Evolutionary conservation across 306 rosid genomes (phyloP).

Genomic region (Pterocarpus santalinus): DNA sequence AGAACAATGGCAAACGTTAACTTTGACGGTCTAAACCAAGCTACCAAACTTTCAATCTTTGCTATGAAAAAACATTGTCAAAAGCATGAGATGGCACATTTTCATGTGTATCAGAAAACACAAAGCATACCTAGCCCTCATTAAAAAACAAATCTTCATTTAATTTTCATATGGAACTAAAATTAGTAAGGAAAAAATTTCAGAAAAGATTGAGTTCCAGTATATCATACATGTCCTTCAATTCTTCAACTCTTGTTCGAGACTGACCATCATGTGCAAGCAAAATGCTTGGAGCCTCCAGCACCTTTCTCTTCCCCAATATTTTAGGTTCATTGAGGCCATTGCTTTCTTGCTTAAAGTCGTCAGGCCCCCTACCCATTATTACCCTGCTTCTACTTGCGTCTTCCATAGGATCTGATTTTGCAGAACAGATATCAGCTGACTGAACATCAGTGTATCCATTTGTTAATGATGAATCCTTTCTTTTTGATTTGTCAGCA

Average conservation of each 20-base stretch:
- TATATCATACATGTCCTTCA: slow-evolving; percentile 74
- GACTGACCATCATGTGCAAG: slow-evolving; percentile 73
- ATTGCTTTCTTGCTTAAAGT: slow-evolving; percentile 57
- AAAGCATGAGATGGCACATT: slow-evolving; percentile 7
- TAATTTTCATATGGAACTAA: slow-evolving; percentile 16
- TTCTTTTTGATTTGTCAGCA: slow-evolving; percentile 44
- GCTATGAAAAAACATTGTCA: neutral
- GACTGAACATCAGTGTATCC: slow-evolving; percentile 51
- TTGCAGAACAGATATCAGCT: slow-evolving; percentile 50
- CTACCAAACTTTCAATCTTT: slow-evolving; percentile 13
- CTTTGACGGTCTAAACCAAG: slow-evolving; percentile 4
- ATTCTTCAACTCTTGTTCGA: slow-evolving; percentile 65
- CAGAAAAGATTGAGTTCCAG: slow-evolving; percentile 24
- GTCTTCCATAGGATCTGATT: slow-evolving; percentile 51
- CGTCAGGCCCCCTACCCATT: slow-evolving; percentile 47
- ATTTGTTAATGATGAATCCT: slow-evolving; percentile 49
- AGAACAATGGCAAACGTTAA: slow-evolving; percentile 17
- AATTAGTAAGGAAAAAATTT: neutral
- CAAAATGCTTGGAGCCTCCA: slow-evolving; percentile 60
- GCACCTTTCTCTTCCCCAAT: slow-evolving; percentile 66
- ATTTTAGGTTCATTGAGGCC: slow-evolving; percentile 45
- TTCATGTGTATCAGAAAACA: slow-evolving; percentile 34
- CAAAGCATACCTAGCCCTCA: slow-evolving; percentile 28
- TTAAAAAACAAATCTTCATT: slow-evolving; percentile 26
- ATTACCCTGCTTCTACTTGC: slow-evolving; percentile 51